These are phyloP conservation scores for Solanum piurae DNA, from an alignment of 257 asterid genomes.

Conservation along the genomic window DNA sequence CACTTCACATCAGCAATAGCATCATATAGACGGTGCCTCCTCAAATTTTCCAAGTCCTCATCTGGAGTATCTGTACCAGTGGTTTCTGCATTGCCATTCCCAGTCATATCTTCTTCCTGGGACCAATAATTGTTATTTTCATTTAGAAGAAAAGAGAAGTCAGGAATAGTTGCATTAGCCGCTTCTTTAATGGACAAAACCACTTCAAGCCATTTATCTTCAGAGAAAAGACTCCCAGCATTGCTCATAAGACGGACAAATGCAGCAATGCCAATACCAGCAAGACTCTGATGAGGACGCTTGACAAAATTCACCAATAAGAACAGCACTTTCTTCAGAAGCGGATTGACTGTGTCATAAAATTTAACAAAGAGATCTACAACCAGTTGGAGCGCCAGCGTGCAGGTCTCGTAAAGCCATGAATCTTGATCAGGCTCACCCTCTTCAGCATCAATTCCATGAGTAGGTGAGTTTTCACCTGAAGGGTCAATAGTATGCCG, in stretches of 20 bases:
- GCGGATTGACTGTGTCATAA: slow-evolving; percentile 89
- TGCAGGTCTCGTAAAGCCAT: slow-evolving; percentile 98
- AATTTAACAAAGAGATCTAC: slow-evolving; percentile 96
- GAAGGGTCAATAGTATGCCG: slow-evolving; percentile 87
- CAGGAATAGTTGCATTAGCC: slow-evolving; percentile 67
- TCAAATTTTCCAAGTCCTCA: slow-evolving; percentile 48
- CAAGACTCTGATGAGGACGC: slow-evolving; percentile 98
- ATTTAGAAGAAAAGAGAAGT: slow-evolving; percentile 66
- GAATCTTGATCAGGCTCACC: slow-evolving; percentile 89
- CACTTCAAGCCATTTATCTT: slow-evolving; percentile 89
- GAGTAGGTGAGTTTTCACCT: slow-evolving; percentile 41
- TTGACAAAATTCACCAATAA: slow-evolving; percentile 84
- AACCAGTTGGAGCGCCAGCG: slow-evolving; percentile 91
- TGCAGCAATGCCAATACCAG: slow-evolving; percentile 97
- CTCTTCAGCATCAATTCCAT: slow-evolving; percentile 37
- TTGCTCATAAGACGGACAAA: slow-evolving; percentile 97
- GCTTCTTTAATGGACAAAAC: slow-evolving; percentile 86
- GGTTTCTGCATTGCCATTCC: slow-evolving; percentile 44
- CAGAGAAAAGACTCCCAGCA: slow-evolving; percentile 86
- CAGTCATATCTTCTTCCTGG: slow-evolving; percentile 36
- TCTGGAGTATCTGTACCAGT: slow-evolving; percentile 29
- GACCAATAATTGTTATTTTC: slow-evolving; percentile 39
- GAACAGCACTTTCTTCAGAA: slow-evolving; percentile 67
- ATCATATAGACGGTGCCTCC: slow-evolving; percentile 50
- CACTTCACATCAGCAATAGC: slow-evolving; percentile 79